Evolutionary conservation across 164 flowering plant species (phyloP).

Genomic region (Hamamelis virginiana): DNA sequence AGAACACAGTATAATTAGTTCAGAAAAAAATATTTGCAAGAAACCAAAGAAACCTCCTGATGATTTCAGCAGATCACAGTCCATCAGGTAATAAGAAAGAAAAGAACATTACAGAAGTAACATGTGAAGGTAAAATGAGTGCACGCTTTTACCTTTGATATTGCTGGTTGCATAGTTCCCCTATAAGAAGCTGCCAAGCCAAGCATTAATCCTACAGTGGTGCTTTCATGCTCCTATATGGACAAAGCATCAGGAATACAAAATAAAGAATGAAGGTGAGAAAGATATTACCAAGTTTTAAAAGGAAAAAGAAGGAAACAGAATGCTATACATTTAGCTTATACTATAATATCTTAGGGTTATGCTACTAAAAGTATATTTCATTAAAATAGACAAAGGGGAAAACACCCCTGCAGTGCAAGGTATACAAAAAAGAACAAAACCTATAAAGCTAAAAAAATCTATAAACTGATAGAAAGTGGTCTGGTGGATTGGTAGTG

Average conservation of each 20-base stretch:
- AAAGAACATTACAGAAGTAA: background rate
- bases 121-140: background rate
- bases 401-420: no score
- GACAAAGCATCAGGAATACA: background rate
- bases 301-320: background rate
- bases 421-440: no score
- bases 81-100: background rate
- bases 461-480: no score
- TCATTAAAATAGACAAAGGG: no score
- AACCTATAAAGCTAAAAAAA: no score
- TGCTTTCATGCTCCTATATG: conserved; percentile 82
- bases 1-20: conserved; percentile 8
- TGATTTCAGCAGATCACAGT: background rate
- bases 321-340: background rate
- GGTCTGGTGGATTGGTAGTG: no score
- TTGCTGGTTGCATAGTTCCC: conserved; percentile 89
- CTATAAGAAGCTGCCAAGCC: conserved; percentile 92
- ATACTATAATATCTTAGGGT: background rate
- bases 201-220: conserved; percentile 90
- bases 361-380: no score
- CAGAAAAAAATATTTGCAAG: background rate
- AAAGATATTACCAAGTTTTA: background rate
- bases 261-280: background rate
- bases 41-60: background rate
- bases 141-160: conserved; percentile 65